Evolutionary conservation across 2,329 filamentous ascomycete species (phyloP), one percentile per base, ranked within the genome.

Genomic region (Penicillium crustosum): DNA sequence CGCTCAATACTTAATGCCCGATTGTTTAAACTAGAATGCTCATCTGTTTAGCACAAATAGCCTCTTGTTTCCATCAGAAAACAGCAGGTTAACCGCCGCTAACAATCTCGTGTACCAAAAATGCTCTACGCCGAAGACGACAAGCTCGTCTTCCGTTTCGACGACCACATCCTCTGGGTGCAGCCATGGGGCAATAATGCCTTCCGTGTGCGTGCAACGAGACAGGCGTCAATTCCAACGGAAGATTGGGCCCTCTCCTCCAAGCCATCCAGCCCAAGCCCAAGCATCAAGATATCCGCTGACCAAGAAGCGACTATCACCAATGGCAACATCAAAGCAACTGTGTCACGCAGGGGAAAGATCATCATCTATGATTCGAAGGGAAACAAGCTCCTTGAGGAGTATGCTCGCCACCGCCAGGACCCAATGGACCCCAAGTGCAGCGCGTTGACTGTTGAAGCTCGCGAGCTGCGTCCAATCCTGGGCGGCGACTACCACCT

Each of bases 341-440:
- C 68, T 1, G 69, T 85, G 33, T 78, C 79, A 2, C 68, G 73
- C 12, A 70, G 75, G 27, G 82, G 82, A 35, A 84, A 84, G 65
- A 66, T 85, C 38, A 79, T 73, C 35, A 75, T 85, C 53, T 74
- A 71, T 61, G 76, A 82, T 60, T 60, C 68, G 2, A 72, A 68
- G 1, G 77, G 77, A 36, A 75, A 74, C 27, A 65, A 76, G 12
- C 64, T 85, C 1, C 71, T 85, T 0, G 82, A 85, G 58, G 83
- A 86, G 61, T 85, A 81, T 65, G 72, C 76, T 31, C 79, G 83
- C 21, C 75, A 81, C 59, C 77, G 82, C 8, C 66, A 68, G 31
- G 82, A 87, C 59, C 73, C 80, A 2, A 67, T 68, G 6, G 84
- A 87, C 61, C 82, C 84, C 0, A 86, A 86, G 67, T 83, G 81